Base-by-base conservation (phyloP, 2,329 filamentous ascomycete genomes). In the Fusarium torulosum region DNA sequence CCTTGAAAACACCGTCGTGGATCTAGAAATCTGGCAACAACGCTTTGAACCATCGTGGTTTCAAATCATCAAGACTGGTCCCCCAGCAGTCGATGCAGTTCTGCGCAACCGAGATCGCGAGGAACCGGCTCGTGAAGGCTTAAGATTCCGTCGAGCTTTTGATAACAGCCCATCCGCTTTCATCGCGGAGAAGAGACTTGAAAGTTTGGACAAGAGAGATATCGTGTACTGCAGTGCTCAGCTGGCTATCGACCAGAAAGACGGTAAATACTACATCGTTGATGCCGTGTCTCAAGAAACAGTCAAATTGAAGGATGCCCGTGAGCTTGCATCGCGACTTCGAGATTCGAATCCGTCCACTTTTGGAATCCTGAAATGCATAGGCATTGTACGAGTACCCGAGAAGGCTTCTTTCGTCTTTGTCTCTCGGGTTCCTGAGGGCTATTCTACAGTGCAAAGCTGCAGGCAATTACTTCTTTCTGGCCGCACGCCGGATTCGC, bases 11-110 rank as follows among this genome's bases (percentile, higher is more conserved):
- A 55, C 53, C 4, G 53, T 50, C 3, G 4, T 7, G 6, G 53
- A 51, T 35, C 53, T 55, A 13, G 53, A 55, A 21, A 15, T 17
- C 3, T 55, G 53, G 44, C 53, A 55, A n/a, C 27, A 42, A 33
- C 53, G 53, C 4, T 55, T 55, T 6, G 53, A 55, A 19, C 53
- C 53, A 11, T 50, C 44, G 1, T 55, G 53, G 53, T 55, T 55
- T 8, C 35, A 40, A 1, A n/a, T 55, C 2, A 17, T 50, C 5
- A 55, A 50, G 13, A 41, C 37, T 4, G 27, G 35, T 5, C 6
- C 53, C 8, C 7, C 33, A 1, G 11, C 4, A 17, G 21, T 25
- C 5, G 35, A 55, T 17, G 9, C 15, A 3, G 15, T 50, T 8
- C 20, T 55, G 7, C 21, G 19, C 10, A n/a, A 14, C 8, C 8